These are phyloP conservation scores for Fusarium sp. DNA, from an alignment of 2,329 filamentous ascomycete species.

Conservation along the genomic window DNA sequence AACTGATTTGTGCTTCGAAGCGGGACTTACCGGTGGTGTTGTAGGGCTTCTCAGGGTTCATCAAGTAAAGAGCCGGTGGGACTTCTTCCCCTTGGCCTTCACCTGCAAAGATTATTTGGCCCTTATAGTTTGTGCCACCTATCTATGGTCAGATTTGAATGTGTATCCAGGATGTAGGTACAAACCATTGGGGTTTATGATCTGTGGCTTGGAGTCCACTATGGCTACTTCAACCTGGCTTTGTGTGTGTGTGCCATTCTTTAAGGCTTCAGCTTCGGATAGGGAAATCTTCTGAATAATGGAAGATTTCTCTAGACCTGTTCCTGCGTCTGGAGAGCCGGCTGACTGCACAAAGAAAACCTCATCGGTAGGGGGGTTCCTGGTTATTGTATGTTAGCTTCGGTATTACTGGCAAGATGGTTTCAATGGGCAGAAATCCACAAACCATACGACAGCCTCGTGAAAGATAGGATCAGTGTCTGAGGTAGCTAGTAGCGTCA, in stretches of 20 bases:
- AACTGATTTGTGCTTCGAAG: accelerated
- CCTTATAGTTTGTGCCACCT: conserved; percentile 64
- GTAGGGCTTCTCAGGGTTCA: conserved; percentile 57
- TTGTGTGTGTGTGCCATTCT: conserved; percentile 23
- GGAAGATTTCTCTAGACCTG: conserved; percentile 62
- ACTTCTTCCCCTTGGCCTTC: conserved; percentile 61
- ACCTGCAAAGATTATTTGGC: conserved; percentile 61
- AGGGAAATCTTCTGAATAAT: conserved; percentile 64
- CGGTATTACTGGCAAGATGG: accelerated
- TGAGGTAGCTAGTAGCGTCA: conserved; percentile 63
- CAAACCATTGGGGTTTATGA: conserved; percentile 65
- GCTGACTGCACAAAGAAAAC: conserved; percentile 68
- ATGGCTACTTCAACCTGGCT: conserved; percentile 56
- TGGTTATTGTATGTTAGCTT: not conserved
- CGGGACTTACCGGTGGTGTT: conserved; percentile 59
- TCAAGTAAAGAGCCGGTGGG: conserved; percentile 43
- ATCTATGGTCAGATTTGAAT: not conserved
- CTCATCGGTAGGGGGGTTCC: conserved; percentile 60
- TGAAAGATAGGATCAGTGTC: conserved; percentile 63
- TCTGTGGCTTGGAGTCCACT: conserved; percentile 57
- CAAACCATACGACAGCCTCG: conserved; percentile 65
- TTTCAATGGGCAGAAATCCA: accelerated
- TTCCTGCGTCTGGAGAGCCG: conserved; percentile 60
- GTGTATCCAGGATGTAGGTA: accelerated
- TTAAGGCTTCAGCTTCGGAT: conserved; percentile 54